Conservation (phyloP, 805 yeast species). For the Candida cerambycidarum region DNA sequence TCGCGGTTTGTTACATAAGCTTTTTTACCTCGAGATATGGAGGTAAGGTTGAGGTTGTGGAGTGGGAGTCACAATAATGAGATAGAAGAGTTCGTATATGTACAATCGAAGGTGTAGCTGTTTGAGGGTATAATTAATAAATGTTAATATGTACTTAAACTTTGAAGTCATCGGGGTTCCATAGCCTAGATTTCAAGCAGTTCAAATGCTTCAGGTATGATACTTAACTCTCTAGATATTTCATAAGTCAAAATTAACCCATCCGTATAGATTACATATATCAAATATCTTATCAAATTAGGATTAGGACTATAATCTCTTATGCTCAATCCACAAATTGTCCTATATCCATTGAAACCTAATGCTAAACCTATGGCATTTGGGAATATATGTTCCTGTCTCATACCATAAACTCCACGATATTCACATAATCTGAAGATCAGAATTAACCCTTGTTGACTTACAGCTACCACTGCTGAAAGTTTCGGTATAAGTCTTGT, state of each 20-base stretch:
- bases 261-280: slow-evolving; percentile 36
- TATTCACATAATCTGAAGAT: slow-evolving; percentile 37
- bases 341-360: slow-evolving; percentile 29
- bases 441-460: slow-evolving; percentile 39
- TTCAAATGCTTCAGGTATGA: neutral
- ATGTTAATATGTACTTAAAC: too few relatives aligned
- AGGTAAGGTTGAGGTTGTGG: too few relatives aligned
- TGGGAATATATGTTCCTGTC: slow-evolving; percentile 45
- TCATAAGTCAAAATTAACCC: slow-evolving; percentile 28
- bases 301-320: slow-evolving; percentile 23
- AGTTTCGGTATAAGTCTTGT: slow-evolving; percentile 35
- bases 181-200: too few relatives aligned
- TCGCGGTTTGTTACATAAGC: neutral
- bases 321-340: slow-evolving; percentile 33
- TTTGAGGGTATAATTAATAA: too few relatives aligned
- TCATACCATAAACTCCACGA: slow-evolving; percentile 40
- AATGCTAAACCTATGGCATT: slow-evolving; percentile 27
- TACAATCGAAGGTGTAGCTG: too few relatives aligned
- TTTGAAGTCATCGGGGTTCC: too few relatives aligned
- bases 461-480: slow-evolving; percentile 32
- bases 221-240: slow-evolving; percentile 10
- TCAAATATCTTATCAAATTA: slow-evolving; percentile 24
- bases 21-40: too few relatives aligned
- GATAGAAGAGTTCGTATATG: too few relatives aligned
- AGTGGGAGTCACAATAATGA: too few relatives aligned